These are phyloP conservation scores for Solanum pimpinellifolium DNA, from an alignment of 257 asterid genomes.

Conservation along the genomic window DNA sequence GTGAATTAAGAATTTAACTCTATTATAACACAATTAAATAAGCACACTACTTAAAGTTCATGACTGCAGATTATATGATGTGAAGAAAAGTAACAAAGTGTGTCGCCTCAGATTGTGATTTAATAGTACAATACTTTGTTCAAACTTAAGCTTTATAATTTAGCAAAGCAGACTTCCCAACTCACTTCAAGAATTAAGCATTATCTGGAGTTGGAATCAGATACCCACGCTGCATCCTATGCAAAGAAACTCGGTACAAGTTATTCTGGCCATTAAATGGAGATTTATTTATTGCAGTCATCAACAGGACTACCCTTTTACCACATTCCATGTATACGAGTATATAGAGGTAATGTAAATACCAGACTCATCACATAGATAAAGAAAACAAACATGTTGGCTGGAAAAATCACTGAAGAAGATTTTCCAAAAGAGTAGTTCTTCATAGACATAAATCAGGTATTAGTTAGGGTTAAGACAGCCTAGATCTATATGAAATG, in stretches of 20 bases:
- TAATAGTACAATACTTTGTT: not conserved
- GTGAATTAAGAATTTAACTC: not conserved
- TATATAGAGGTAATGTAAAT: not conserved
- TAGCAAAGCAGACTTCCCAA: not conserved
- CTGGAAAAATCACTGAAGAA: constrained; percentile 54
- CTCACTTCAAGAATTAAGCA: not conserved
- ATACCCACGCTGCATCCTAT: not conserved
- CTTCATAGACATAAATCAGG: constrained; percentile 38
- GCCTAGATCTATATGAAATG: too few species aligned
- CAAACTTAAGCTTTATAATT: not conserved
- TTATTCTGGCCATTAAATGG: not conserved
- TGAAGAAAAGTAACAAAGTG: not conserved
- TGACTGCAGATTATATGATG: not conserved
- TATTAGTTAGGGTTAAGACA: constrained; percentile 9
- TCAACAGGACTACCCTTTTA: too few species aligned
- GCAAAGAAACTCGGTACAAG: not conserved
- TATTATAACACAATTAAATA: not conserved
- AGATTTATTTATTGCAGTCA: not conserved
- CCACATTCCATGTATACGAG: not conserved
- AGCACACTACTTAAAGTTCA: not conserved
- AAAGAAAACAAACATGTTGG: not conserved
- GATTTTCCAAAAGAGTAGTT: constrained; percentile 90
- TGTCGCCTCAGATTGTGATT: not conserved
- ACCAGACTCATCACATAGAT: not conserved
- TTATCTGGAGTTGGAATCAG: not conserved